A percentile compares a stretch with the other conserved stretches of the same genome.
Evolutionary conservation across 192 early-diverging fungal species (phyloP).

Genomic region (Dissophora globulifera): DNA sequence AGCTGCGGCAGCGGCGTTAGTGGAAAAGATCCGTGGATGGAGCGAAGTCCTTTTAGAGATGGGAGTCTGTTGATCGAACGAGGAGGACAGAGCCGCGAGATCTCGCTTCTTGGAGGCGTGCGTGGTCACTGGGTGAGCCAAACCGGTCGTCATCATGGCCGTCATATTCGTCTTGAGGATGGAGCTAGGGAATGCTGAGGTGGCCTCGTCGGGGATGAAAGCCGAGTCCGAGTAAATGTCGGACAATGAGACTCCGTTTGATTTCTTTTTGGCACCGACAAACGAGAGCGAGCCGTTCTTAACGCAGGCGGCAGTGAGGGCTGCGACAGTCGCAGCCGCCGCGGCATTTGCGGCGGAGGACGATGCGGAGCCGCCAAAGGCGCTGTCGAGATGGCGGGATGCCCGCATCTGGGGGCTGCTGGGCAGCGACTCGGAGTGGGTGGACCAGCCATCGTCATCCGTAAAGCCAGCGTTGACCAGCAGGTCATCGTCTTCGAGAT

Average conservation of each 20-base stretch:
- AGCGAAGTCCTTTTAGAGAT: conserved; percentile 17
- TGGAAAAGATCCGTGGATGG: background rate
- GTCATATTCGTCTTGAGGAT: too few species aligned
- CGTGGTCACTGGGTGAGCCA: too few species aligned
- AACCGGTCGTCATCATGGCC: too few species aligned
- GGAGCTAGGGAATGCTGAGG: conserved; percentile 44
- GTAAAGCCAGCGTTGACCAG: conserved; percentile 21
- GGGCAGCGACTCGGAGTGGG: conserved; percentile 39
- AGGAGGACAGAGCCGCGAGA: conserved; percentile 32
- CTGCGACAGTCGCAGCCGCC: conserved; percentile 32
- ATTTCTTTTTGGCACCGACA: conserved; percentile 20
- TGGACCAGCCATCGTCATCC: conserved; percentile 54
- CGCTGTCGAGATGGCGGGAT: conserved; percentile 3
- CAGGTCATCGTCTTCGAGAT: conserved; percentile 30
- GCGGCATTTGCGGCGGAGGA: conserved; percentile 21
- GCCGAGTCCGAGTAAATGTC: conserved; percentile 50
- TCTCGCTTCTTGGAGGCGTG: conserved; percentile 44
- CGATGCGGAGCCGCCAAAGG: conserved; percentile 1
- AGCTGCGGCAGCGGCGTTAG: conserved; percentile 2
- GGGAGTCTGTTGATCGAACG: conserved; percentile 42
- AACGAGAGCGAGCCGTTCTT: background rate
- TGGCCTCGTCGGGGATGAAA: conserved; percentile 40
- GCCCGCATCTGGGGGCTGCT: conserved; percentile 34
- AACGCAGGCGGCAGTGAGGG: conserved; percentile 18
- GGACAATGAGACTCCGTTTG: conserved; percentile 50